Base-by-base conservation (phyloP, 495 filamentous ascomycete genomes). In the Penicillium angulare region DNA sequence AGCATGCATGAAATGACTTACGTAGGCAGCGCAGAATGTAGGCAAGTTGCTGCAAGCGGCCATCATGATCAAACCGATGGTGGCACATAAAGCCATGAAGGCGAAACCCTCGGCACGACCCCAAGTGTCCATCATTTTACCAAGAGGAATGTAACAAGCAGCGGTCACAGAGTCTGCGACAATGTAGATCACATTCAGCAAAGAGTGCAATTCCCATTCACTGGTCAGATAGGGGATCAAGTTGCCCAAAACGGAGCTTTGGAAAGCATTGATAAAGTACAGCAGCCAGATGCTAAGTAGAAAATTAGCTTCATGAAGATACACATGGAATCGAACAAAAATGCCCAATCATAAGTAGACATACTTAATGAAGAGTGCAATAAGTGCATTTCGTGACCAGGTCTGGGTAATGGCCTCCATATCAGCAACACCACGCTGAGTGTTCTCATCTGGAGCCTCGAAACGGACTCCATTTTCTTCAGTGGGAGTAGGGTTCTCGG, bases 41-140 rank as follows among this genome's bases (percentile, higher is more conserved):
- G 73, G 53, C 22, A 80, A 65, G 44, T 71, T 70, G 23, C 74
- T 61, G 52, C 72, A 79, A 5, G 64, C 65, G n/a, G 79, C 78
- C 64, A 80, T 76, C 49, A 80, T 55, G 32, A 81, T 69, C 52
- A 80, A 36, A 6, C 71, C 68, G 2, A 78, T 24, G 0, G 67
- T 74, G 2, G 66, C 59, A 33, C 73, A 62, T 8, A 53, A 16
- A 0, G 67, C 45, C 69, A 74, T 72, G 47, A 76, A 35, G 10
- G 64, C 67, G 56, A 86, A 88, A 27, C 76, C 76, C 43, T 78
- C 63, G 55, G 80, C 56, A 61, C 82, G 62, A 47, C 85, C 86
- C 73, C 78, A 88, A 21, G 85, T 67, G 56, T 90, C 84, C 58
- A 88, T 72, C 33, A 86, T 71, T 65, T 88, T 87, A 35, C 84